A percentile compares a stretch with the other conserved stretches of the same genome.
These are phyloP conservation scores for bread wheat (Triticum aestivum) DNA, from an alignment of 176 grass and related monocot genomes.

Conservation along the genomic window IWGSC_CS_RefSeq_v2.1 NC_057794.1:355824285-355824784, in stretches of 20 bases:
- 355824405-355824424: conserved; percentile 49
- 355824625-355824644: conserved; percentile 97
- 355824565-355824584: background rate
- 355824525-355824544: conserved; percentile 32
- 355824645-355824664: conserved; percentile 89
- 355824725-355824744: conserved; percentile 81
- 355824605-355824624: conserved; percentile 94
- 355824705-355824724: conserved; percentile 85
- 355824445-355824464: conserved; percentile 70
- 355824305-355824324: background rate
- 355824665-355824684: conserved; percentile 78
- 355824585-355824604: conserved; percentile 9
- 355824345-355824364: background rate
- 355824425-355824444: conserved; percentile 99
- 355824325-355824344: background rate
- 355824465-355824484: conserved; percentile 77
- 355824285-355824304: conserved; percentile 1
- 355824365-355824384: background rate
- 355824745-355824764: conserved; percentile 79
- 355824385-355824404: conserved; percentile 14
- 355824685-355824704: conserved; percentile 77
- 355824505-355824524: conserved; percentile 80
- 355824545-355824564: background rate
- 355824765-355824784: conserved; percentile 95
- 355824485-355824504: conserved; percentile 81